Conservation (phyloP, 768 basidiomycete genomes). For the Cystofilobasidium capitatum region DNA sequence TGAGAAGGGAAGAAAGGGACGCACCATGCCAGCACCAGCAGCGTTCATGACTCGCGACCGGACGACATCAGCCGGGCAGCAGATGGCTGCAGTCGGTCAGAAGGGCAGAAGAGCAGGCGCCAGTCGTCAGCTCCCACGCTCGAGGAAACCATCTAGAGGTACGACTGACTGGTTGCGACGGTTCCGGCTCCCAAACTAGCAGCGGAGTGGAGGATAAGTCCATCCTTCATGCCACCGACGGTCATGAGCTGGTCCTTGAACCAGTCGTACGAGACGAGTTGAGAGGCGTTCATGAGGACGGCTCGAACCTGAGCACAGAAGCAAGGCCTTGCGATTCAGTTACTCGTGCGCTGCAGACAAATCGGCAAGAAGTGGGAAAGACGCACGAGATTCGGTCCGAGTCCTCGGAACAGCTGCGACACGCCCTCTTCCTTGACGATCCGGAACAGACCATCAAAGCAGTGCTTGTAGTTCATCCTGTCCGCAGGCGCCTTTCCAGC, state of each 20-base stretch:
- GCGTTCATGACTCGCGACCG: conserved; percentile 87
- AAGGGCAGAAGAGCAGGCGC: not conserved
- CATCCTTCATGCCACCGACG: conserved; percentile 64
- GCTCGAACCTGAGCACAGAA: conserved; percentile 8
- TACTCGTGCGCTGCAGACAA: not conserved
- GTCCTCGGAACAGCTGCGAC: conserved; percentile 22
- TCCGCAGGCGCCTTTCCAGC: conserved; percentile 75
- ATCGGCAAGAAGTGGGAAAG: not conserved
- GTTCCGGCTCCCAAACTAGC: conserved; percentile 83
- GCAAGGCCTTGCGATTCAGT: not conserved
- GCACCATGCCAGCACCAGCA: conserved; percentile 66
- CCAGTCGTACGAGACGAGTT: conserved; percentile 89
- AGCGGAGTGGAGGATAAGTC: conserved; percentile 70
- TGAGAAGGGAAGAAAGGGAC: conserved; percentile 34
- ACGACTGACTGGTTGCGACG: conserved; percentile 56
- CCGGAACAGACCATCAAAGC: conserved; percentile 74
- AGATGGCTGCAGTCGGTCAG: conserved; percentile 45
- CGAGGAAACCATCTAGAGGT: not conserved
- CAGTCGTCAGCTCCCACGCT: not conserved
- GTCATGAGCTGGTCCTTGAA: conserved; percentile 76
- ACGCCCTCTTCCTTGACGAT: conserved; percentile 45
- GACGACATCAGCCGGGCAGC: conserved; percentile 77
- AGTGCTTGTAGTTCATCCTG: conserved; percentile 81
- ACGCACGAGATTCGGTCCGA: conserved; percentile 73
- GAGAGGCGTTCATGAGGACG: conserved; percentile 44